Evolutionary conservation across 257 asterid species (phyloP).

Genomic region (Nicotiana knightiana): DNA sequence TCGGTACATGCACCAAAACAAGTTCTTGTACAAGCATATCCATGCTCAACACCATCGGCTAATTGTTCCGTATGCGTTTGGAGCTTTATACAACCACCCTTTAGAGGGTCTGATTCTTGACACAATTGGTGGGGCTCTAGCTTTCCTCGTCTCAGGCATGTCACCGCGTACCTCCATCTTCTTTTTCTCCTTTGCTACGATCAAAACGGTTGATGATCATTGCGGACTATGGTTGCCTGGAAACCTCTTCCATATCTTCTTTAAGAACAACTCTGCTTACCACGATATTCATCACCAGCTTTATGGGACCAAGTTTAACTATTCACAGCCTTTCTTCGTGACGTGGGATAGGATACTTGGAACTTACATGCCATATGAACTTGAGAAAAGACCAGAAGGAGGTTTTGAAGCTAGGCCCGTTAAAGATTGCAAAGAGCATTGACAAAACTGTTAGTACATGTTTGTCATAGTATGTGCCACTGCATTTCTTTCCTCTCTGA

Average conservation of each 20-base stretch:
- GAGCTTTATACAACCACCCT: conserved; percentile 95
- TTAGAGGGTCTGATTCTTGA: conserved; percentile 84
- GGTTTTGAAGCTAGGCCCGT: conserved; percentile 77
- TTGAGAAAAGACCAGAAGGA: conserved; percentile 61
- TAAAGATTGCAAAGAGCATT: conserved; percentile 57
- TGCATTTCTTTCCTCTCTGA: conserved; percentile 6
- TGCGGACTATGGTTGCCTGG: conserved; percentile 93
- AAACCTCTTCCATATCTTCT: conserved; percentile 66
- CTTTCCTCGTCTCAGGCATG: conserved; percentile 90
- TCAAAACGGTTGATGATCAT: conserved; percentile 88
- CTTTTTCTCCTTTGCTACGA: conserved; percentile 88
- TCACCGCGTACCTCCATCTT: conserved; percentile 79
- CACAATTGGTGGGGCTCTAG: conserved; percentile 76
- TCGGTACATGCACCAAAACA: conserved; percentile 91
- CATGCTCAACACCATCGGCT: conserved; percentile 90
- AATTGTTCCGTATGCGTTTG: conserved; percentile 81
- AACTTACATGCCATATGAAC: conserved; percentile 81
- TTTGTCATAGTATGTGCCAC: conserved; percentile 33
- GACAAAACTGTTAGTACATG: conserved; percentile 12
- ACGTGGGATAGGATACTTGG: conserved; percentile 81
- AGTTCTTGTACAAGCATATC: conserved; percentile 76
- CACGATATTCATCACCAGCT: conserved; percentile 93
- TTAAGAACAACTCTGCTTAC: conserved; percentile 78
- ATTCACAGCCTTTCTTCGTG: conserved; percentile 90
- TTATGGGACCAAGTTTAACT: conserved; percentile 75